Evolutionary conservation across 768 basidiomycete genomes (phyloP), one percentile per base, ranked within the genome.

Genomic region (Trichaptum fuscoviolaceum): DNA sequence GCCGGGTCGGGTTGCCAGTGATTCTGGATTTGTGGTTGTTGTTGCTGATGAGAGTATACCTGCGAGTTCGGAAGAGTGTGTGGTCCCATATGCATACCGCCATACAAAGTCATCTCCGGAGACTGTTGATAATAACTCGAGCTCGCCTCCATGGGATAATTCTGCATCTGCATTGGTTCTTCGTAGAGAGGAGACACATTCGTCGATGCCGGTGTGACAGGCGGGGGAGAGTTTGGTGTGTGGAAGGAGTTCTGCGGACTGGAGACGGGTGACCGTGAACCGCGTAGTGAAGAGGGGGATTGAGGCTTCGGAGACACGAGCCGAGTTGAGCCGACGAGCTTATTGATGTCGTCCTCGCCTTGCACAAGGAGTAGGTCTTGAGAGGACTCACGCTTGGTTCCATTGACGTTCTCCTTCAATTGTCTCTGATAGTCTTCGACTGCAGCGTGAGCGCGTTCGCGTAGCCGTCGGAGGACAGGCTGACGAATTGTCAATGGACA

Each of bases 391-490:
- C 59, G 71, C 42, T 79, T 77, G 15, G 76, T 71, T 63, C 17
- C 77, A 66, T 35, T 82, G 77, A 66, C 80, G 77, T 68, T 76
- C 76, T 74, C 42, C 42, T 12, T 52, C 12, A 20, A 6, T 23
- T 15, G 17, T 17, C 30, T 25, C 30, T 25, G 25, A 9, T 25
- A 9, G 15, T 61, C 59, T 15, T 25, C 59, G 25, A 61, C 30
- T 18, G 59, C 3, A 2, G 23, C 4, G 15, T 82, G 75, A 63
- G 86, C 87, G 18, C 85, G 80, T 18, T 83, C 84, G 65, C 79
- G 80, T 67, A 89, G 75, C 66, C 84, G 87, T 57, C 80, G 80
- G 15, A 90, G 75, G 26, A 89, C 84, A n/a, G 87, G 87, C 88
- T 90, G 66, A 52, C 2, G 2, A 20, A 52, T 18, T 52, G n/a